Percentiles rank a stretch among this genome's conserved stretches.
These are phyloP conservation scores for Chlorella vulgaris DNA, from an alignment of 139 green algal species.

Conservation along the genomic window DNA sequence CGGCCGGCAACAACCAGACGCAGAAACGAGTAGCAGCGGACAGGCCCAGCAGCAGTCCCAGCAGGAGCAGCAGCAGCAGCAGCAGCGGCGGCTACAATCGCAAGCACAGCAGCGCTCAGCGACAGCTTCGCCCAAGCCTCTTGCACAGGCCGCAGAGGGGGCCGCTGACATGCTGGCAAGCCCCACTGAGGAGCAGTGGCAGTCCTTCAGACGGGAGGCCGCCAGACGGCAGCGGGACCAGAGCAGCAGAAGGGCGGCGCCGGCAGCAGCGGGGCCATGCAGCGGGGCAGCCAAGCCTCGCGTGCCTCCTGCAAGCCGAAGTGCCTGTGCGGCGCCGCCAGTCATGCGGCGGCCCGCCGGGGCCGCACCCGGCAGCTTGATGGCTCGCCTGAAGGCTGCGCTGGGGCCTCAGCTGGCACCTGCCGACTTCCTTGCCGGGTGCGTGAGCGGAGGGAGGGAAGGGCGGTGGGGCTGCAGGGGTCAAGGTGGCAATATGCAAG, in stretches of 20 bases:
- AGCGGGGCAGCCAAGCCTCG: not conserved
- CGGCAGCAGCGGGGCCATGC: not conserved
- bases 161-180: slow-evolving; percentile 1
- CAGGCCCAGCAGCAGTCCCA: not conserved
- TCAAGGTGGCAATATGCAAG: too few relatives aligned
- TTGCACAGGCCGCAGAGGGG: not conserved
- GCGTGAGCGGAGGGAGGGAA: not conserved
- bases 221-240: not conserved
- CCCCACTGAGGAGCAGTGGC: slow-evolving; percentile 26
- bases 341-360: too few relatives aligned
- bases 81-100: not conserved
- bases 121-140: not conserved
- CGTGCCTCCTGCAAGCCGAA: not conserved
- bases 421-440: not conserved
- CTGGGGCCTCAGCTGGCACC: not conserved
- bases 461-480: too few relatives aligned
- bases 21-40: not conserved
- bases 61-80: slow-evolving; percentile 4
- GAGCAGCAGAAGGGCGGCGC: not conserved
- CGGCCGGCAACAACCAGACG: not conserved
- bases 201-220: not conserved
- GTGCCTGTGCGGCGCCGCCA: too few relatives aligned
- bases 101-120: not conserved
- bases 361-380: slow-evolving; percentile 3
- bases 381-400: slow-evolving; percentile 6